A percentile compares a stretch with the other conserved stretches of the same genome.
phyloP scores from a whole-genome alignment of 495 filamentous ascomycete genomes.

The Glarea lozoyensis region DNA sequence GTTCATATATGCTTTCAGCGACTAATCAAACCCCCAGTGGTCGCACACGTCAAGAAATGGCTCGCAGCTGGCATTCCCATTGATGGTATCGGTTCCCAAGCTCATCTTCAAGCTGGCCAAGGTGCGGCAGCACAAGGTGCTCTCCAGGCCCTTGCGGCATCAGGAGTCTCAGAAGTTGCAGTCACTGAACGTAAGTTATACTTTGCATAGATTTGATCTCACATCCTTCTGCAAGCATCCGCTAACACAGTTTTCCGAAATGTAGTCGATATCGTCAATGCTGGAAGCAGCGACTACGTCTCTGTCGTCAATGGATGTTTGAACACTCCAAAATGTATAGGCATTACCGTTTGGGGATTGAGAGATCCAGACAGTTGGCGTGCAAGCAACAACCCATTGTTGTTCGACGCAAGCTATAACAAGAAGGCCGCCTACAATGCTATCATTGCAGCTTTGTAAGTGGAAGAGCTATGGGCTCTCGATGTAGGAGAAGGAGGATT shows the following conservation, averaged over 20 bases:
- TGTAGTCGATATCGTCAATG: conserved; percentile 57
- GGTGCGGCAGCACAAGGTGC: conserved; percentile 35
- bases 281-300: conserved; percentile 49
- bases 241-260: too few species aligned
- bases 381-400: conserved; percentile 44
- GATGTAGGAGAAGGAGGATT: too few species aligned
- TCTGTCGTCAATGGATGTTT: conserved; percentile 51
- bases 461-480: neutral
- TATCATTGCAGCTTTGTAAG: neutral
- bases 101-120: conserved; percentile 46
- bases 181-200: conserved; percentile 59
- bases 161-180: conserved; percentile 43
- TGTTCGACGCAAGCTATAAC: conserved; percentile 55
- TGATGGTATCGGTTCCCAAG: conserved; percentile 52
- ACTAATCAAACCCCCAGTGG: conserved; percentile 43
- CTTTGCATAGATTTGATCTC: too few species aligned
- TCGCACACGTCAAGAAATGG: conserved; percentile 57
- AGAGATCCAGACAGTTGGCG: conserved; percentile 54
- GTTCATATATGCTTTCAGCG: neutral
- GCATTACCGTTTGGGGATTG: conserved; percentile 75
- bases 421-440: conserved; percentile 59
- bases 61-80: conserved; percentile 56
- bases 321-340: conserved; percentile 54
- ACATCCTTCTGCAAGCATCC: too few species aligned
- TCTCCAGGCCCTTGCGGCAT: conserved; percentile 45